Conservation (phyloP, 495 filamentous ascomycete genomes). For the Friedmanniomyces simplex region DNA sequence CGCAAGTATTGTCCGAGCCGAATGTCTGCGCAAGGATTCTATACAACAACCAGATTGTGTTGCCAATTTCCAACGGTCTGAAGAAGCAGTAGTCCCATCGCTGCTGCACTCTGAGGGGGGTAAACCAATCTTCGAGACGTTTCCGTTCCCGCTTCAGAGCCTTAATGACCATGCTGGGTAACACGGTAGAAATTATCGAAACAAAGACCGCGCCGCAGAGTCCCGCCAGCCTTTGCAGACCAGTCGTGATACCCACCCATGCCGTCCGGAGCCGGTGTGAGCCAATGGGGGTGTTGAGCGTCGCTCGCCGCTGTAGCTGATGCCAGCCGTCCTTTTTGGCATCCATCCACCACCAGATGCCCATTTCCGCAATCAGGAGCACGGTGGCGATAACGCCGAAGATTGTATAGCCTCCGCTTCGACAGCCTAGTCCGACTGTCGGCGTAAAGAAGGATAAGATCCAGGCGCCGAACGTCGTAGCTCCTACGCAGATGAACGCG, state of each 20-base stretch:
- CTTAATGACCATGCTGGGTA: background rate
- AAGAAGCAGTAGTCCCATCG: constrained; percentile 23
- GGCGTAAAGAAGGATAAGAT: constrained; percentile 37
- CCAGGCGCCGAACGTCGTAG: constrained; percentile 32
- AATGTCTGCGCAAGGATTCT: constrained; percentile 30
- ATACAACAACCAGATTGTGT: constrained; percentile 29
- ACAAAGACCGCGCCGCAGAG: background rate
- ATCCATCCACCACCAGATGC: constrained; percentile 31
- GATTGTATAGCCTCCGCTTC: constrained; percentile 39
- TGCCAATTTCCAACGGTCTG: constrained; percentile 20
- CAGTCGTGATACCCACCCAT: background rate
- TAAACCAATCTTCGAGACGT: background rate
- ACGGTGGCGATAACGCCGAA: constrained; percentile 29
- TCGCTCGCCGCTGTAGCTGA: constrained; percentile 12
- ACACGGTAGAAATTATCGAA: background rate
- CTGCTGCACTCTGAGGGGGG: constrained; percentile 7
- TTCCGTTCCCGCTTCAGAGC: background rate
- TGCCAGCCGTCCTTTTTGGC: constrained; percentile 6
- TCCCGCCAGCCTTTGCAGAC: background rate
- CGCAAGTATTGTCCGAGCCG: constrained; percentile 28
- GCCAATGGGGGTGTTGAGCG: background rate
- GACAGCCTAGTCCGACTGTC: constrained; percentile 42
- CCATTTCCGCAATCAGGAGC: constrained; percentile 31
- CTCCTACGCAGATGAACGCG: constrained; percentile 29
- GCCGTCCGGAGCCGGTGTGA: background rate